Conservation (phyloP, 2,329 filamentous ascomycete genomes). For the Endoconidiophora polonica region DNA sequence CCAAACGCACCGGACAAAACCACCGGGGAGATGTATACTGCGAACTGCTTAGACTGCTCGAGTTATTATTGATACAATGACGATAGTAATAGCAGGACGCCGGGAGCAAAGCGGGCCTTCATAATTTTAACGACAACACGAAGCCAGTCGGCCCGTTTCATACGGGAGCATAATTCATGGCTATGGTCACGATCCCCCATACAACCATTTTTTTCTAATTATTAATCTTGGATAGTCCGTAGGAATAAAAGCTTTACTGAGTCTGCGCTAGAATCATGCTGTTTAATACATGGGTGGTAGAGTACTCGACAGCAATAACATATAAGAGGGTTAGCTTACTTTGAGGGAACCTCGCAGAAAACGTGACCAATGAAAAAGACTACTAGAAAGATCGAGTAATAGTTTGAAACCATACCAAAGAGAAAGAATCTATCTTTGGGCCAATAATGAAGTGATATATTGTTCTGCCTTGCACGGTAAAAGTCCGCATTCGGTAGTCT, state of each 20-base stretch:
- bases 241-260: background rate
- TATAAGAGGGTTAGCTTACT: background rate
- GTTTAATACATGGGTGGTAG: background rate
- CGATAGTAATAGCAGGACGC: background rate
- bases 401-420: slow-evolving; percentile 11
- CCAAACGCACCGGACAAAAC: background rate
- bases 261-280: background rate
- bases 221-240: background rate
- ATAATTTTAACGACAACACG: background rate
- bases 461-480: no score
- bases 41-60: background rate
- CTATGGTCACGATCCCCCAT: background rate
- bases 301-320: background rate
- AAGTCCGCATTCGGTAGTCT: no score
- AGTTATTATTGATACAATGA: background rate
- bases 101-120: background rate
- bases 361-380: slow-evolving; percentile 1
- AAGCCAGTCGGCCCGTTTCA: background rate
- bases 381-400: background rate
- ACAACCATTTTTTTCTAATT: background rate
- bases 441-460: no score
- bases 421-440: no score
- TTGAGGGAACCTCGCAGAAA: background rate
- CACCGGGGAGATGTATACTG: background rate
- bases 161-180: background rate